Conservation (phyloP, 495 filamentous ascomycete genomes). For the Jackrogersella multiformis region DNA sequence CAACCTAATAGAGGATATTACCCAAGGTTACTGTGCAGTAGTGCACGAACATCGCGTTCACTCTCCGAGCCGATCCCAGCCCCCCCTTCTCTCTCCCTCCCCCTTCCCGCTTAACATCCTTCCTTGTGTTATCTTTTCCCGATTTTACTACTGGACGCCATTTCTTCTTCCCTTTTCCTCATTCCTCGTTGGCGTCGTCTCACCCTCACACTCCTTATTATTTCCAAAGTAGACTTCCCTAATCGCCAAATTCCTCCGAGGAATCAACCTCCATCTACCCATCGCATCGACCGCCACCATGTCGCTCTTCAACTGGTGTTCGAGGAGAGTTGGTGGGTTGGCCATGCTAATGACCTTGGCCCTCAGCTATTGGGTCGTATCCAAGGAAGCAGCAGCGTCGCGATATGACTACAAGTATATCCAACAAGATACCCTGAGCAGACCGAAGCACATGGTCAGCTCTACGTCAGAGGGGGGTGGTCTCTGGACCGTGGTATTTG, state of each 20-base stretch:
- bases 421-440: constrained; percentile 54
- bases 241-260: constrained; percentile 15
- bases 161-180: constrained; percentile 27
- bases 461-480: constrained; percentile 42
- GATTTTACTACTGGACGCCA: constrained; percentile 20
- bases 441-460: constrained; percentile 46
- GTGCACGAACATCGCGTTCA: constrained; percentile 45
- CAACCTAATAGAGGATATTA: constrained; percentile 38
- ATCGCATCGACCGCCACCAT: constrained; percentile 41
- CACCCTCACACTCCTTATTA: constrained; percentile 24
- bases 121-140: constrained; percentile 43
- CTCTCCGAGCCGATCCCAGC: constrained; percentile 31
- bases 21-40: constrained; percentile 39
- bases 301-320: constrained; percentile 60
- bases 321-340: constrained; percentile 58
- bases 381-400: constrained; percentile 52
- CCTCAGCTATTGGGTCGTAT: constrained; percentile 59
- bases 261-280: constrained; percentile 32
- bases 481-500: constrained; percentile 54
- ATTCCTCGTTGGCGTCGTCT: constrained; percentile 31
- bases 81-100: constrained; percentile 34
- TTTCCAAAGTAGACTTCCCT: constrained; percentile 6
- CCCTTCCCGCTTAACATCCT: constrained; percentile 36
- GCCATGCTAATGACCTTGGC: constrained; percentile 56
- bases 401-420: constrained; percentile 58